Conservation (phyloP, 441 rosid species). For the Erodium moschatum region DNA sequence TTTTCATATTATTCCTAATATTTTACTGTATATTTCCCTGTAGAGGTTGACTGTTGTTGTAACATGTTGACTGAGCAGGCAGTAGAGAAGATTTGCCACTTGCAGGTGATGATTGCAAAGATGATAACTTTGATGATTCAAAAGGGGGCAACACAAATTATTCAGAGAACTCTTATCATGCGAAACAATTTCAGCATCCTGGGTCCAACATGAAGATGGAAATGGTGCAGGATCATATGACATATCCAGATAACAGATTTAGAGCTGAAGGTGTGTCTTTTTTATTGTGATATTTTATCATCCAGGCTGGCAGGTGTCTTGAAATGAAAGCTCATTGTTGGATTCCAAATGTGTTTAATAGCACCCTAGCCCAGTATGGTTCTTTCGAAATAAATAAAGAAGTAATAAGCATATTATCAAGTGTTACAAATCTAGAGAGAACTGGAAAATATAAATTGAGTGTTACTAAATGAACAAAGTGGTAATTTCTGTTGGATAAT, state of each 20-base stretch:
- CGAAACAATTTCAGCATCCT: slow-evolving; percentile 24
- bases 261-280: slow-evolving; percentile 48
- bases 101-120: slow-evolving; percentile 43
- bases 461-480: not conserved
- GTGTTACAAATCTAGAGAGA: not conserved
- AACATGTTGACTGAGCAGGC: slow-evolving; percentile 46
- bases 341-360: not conserved
- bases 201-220: slow-evolving; percentile 30
- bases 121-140: slow-evolving; percentile 35
- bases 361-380: not conserved
- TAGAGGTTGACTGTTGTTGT: slow-evolving; percentile 19
- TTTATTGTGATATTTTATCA: not conserved
- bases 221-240: slow-evolving; percentile 24
- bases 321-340: not conserved
- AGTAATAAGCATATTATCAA: not conserved
- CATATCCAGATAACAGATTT: slow-evolving; percentile 37
- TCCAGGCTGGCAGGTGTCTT: not conserved
- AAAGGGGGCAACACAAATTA: slow-evolving; percentile 30
- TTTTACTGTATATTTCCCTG: slow-evolving; percentile 16
- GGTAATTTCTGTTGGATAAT: not conserved
- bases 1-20: slow-evolving; percentile 12
- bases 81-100: slow-evolving; percentile 54
- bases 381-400: not conserved
- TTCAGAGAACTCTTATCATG: slow-evolving; percentile 29
- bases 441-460: not conserved